A percentile compares a stretch with the other conserved stretches of the same genome.
phyloP scores from a whole-genome alignment of 1,139 yeast species.

The Eremothecium cymbalariae region DNA sequence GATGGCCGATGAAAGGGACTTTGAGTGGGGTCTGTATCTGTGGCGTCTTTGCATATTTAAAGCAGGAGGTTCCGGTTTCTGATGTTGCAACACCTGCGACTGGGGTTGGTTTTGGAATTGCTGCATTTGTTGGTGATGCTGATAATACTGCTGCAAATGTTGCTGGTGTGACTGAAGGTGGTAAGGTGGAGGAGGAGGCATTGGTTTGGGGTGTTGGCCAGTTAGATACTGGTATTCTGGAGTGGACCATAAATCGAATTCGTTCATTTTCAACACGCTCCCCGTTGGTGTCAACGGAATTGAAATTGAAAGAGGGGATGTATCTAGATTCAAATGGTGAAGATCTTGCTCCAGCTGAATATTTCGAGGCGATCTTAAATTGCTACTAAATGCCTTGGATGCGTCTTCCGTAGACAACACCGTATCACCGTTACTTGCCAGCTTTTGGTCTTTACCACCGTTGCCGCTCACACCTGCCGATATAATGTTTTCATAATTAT shows the following conservation, averaged over 20 bases:
- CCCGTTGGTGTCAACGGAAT: conserved; percentile 4
- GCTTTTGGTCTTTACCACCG: too few species aligned
- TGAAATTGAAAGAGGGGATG: not conserved
- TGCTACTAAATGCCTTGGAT: too few species aligned
- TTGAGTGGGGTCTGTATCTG: conserved; percentile 45
- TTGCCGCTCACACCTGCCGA: too few species aligned
- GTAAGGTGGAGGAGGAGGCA: not conserved
- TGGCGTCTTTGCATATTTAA: conserved; percentile 8
- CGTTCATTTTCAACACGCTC: not conserved
- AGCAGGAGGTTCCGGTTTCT: conserved; percentile 7
- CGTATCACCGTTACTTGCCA: too few species aligned
- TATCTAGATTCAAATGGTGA: too few species aligned
- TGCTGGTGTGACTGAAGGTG: not conserved
- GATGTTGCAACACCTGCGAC: conserved; percentile 7
- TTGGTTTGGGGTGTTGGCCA: not conserved
- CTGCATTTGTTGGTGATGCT: conserved; percentile 5
- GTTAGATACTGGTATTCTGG: not conserved
- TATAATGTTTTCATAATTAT: too few species aligned
- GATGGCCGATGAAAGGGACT: conserved; percentile 48
- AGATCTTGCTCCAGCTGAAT: too few species aligned
- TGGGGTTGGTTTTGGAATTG: conserved; percentile 2
- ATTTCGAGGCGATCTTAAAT: too few species aligned
- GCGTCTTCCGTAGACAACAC: too few species aligned
- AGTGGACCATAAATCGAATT: not conserved
- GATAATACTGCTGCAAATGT: not conserved